Evolutionary conservation across 2,329 filamentous ascomycete genomes (phyloP).

Genomic region (Aspergillus latus): DNA sequence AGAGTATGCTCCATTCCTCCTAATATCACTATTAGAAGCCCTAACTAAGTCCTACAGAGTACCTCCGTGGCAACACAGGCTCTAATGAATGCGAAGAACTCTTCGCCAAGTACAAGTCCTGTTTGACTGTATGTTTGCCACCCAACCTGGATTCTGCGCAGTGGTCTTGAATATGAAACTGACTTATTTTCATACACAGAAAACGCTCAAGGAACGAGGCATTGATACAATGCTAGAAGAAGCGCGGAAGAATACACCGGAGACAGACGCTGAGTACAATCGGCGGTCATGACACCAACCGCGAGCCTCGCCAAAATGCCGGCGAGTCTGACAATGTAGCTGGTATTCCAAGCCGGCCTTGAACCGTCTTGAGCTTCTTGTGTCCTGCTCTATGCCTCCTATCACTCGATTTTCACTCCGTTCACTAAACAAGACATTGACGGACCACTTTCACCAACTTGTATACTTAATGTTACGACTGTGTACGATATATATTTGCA

Average conservation of each 20-base stretch:
- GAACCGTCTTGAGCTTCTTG: too few species aligned
- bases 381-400: too few species aligned
- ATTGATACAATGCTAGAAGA: conserved; percentile 93
- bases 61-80: conserved; percentile 78
- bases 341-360: not conserved
- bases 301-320: not conserved
- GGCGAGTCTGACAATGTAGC: not conserved
- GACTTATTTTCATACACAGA: conserved; percentile 56
- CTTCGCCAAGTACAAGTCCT: conserved; percentile 86
- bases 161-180: not conserved
- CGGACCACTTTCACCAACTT: not conserved
- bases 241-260: conserved; percentile 82
- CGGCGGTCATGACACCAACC: conserved; percentile 26
- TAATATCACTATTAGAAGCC: conserved; percentile 12
- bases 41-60: conserved; percentile 64
- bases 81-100: conserved; percentile 82
- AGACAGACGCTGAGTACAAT: conserved; percentile 75
- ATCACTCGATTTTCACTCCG: too few species aligned
- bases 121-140: conserved; percentile 66
- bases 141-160: conserved; percentile 1
- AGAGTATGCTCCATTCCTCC: conserved; percentile 61
- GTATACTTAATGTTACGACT: conserved; percentile 3
- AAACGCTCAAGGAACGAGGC: conserved; percentile 80
- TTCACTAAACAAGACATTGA: not conserved
- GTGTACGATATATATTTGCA: conserved; percentile 11